These are phyloP conservation scores for Guadua angustifolia DNA, from an alignment of 176 grass and related monocot genomes.

Conservation along the genomic window DNA sequence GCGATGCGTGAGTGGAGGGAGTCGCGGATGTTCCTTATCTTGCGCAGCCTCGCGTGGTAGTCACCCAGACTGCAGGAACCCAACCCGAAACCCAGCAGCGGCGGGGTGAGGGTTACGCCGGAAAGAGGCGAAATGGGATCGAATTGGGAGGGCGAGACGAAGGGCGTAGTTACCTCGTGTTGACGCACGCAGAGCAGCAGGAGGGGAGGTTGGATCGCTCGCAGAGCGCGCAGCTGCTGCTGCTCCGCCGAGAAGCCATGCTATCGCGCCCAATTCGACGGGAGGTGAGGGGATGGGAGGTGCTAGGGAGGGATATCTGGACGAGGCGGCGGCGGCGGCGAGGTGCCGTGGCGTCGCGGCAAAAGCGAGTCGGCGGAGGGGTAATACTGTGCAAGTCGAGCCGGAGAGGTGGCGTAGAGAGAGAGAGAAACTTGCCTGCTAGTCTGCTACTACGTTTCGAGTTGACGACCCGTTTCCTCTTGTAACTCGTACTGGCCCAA, in stretches of 20 bases:
- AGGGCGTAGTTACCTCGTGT: constrained; percentile 49
- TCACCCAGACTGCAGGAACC: constrained; percentile 58
- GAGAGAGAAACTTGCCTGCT: too few species aligned
- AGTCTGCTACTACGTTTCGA: too few species aligned
- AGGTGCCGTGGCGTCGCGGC: constrained; percentile 5
- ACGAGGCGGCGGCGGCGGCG: not conserved
- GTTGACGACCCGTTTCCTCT: too few species aligned
- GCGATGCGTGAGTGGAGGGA: constrained; percentile 61
- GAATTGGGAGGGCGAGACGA: not conserved
- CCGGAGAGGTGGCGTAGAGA: too few species aligned
- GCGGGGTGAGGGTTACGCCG: not conserved
- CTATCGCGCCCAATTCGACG: constrained; percentile 16
- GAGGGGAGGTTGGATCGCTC: constrained; percentile 87
- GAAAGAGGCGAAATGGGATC: not conserved
- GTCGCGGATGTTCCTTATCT: constrained; percentile 64
- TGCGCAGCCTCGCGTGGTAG: constrained; percentile 59
- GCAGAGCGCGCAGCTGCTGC: constrained; percentile 70
- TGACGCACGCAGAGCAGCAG: constrained; percentile 78
- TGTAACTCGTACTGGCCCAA: too few species aligned
- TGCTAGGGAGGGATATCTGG: not conserved
- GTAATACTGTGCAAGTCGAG: too few species aligned
- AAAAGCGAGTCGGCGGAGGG: not conserved
- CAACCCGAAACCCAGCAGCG: constrained; percentile 3
- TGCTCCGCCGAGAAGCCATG: constrained; percentile 55
- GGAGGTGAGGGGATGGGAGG: not conserved